Conservation (phyloP, 1,284 basidiomycete genomes). For the Leccinum fallax region DNA sequence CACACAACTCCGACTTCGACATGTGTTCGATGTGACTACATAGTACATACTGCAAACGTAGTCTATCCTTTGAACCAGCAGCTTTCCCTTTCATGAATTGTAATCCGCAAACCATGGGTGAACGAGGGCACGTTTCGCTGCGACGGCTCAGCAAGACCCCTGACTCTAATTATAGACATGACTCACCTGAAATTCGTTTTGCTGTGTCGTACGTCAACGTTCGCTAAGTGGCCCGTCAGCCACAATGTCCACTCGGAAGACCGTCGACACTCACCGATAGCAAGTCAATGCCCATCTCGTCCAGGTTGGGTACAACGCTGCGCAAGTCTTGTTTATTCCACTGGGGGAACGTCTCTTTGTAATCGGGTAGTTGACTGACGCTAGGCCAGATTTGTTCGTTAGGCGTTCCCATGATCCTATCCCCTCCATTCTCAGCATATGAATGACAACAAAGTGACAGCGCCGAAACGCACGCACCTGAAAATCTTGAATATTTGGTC, state of each 20-base stretch:
- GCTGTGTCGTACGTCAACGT: conserved; percentile 93
- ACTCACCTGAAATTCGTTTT: conserved; percentile 87
- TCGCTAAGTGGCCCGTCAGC: conserved; percentile 44
- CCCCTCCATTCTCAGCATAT: conserved; percentile 11
- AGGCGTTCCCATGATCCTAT: conserved; percentile 93
- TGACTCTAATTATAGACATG: conserved; percentile 4
- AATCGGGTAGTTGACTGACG: conserved; percentile 88
- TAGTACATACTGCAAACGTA: conserved; percentile 24
- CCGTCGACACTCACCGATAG: conserved; percentile 57
- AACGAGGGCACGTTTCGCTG: conserved; percentile 83
- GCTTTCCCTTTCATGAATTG: conserved; percentile 27
- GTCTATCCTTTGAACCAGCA: conserved; percentile 17
- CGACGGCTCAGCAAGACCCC: conserved; percentile 13
- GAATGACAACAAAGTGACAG: background rate
- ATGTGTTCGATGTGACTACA: conserved; percentile 1
- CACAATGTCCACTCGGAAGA: conserved; percentile 2
- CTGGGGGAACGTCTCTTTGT: conserved; percentile 96
- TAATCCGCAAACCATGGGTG: conserved; percentile 82
- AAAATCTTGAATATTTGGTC: conserved; percentile 99
- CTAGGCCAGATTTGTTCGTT: conserved; percentile 93
- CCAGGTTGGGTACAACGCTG: conserved; percentile 68
- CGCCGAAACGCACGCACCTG: conserved; percentile 55
- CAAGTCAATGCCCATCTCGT: conserved; percentile 76
- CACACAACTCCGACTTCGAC: conserved; percentile 2
- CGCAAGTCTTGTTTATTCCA: conserved; percentile 79